phyloP scores from a whole-genome alignment of 805 yeast genomes.

The Ogataea saltuana region DNA sequence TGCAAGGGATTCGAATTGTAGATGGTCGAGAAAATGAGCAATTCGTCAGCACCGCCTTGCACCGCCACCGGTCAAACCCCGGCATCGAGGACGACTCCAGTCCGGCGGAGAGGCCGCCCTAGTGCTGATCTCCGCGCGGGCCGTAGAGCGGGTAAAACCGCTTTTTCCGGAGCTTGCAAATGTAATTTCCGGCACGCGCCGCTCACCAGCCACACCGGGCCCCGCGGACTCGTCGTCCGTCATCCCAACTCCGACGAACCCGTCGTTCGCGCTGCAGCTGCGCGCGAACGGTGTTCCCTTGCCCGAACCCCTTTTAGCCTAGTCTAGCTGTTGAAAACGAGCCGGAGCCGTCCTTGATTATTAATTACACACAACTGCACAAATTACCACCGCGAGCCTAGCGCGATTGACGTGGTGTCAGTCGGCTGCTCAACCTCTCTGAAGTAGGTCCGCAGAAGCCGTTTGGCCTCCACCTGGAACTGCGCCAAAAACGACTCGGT shows the following conservation, averaged over 20 bases:
- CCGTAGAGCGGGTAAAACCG: background rate
- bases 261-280: too few relatives aligned
- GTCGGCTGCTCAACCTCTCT: conserved; percentile 52
- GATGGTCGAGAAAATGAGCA: conserved; percentile 3
- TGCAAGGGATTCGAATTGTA: too few relatives aligned
- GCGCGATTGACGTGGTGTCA: conserved; percentile 46
- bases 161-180: background rate
- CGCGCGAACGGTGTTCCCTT: background rate
- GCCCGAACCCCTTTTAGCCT: background rate
- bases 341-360: background rate
- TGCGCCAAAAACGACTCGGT: conserved; percentile 34
- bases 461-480: conserved; percentile 30
- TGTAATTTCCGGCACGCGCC: too few relatives aligned
- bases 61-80: conserved; percentile 7
- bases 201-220: conserved; percentile 1
- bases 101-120: conserved; percentile 6
- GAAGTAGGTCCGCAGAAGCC: conserved; percentile 49
- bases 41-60: conserved; percentile 6
- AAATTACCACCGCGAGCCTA: conserved; percentile 58
- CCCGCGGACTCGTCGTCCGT: background rate
- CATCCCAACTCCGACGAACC: background rate
- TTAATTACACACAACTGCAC: background rate
- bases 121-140: background rate
- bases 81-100: conserved; percentile 13
- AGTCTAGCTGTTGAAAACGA: background rate